These are phyloP conservation scores for Colletotrichum navitas DNA, from an alignment of 2,329 filamentous ascomycete genomes.

Conservation along the genomic window DNA sequence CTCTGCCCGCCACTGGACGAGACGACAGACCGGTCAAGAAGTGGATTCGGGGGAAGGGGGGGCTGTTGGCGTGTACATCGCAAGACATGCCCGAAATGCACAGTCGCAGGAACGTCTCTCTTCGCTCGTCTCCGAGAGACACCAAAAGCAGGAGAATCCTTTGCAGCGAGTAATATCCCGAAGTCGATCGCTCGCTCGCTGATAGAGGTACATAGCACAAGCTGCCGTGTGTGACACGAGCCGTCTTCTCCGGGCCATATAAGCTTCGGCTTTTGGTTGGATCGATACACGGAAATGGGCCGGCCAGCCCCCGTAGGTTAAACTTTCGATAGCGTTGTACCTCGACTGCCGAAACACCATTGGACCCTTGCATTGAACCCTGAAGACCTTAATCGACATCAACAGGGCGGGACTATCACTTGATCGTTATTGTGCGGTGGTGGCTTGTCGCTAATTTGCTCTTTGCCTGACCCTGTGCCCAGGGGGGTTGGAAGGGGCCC, in stretches of 20 bases:
- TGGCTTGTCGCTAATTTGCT: neutral
- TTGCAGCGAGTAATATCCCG: neutral
- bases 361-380: neutral
- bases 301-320: neutral
- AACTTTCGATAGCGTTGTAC: neutral
- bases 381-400: neutral
- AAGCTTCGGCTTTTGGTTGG: conserved; percentile 14
- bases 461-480: neutral
- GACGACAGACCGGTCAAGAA: conserved; percentile 36
- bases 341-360: neutral
- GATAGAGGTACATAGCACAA: neutral
- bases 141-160: conserved; percentile 11
- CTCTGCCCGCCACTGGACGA: neutral
- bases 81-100: conserved; percentile 30
- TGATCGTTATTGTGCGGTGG: neutral
- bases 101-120: conserved; percentile 14
- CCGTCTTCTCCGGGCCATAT: conserved; percentile 22
- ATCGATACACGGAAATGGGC: neutral
- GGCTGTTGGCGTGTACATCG: neutral
- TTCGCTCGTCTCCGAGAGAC: neutral
- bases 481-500: neutral
- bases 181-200: neutral
- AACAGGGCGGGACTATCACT: neutral
- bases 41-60: conserved; percentile 23
- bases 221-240: conserved; percentile 9